Percentiles rank a stretch among this genome's conserved stretches.
Conservation (phyloP, 2,329 filamentous ascomycete species). For the Sporothrix pseudoabietina region DNA sequence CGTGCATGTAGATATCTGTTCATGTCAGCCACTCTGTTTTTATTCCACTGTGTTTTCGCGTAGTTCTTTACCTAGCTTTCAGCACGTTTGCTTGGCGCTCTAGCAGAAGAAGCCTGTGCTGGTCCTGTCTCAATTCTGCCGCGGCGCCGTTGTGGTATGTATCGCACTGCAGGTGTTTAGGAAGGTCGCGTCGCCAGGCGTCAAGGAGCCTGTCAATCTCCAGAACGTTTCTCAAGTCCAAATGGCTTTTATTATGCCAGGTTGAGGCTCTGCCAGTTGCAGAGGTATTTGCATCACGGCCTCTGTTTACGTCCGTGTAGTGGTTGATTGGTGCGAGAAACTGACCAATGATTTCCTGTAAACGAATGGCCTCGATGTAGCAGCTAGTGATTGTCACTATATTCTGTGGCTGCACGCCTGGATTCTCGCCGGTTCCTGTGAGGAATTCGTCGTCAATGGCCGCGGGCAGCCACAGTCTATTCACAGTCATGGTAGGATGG, state of each 20-base stretch:
- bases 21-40: not conserved
- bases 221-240: not conserved
- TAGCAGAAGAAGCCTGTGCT: not conserved
- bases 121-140: not conserved
- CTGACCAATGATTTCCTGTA: not conserved
- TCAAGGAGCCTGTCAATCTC: not conserved
- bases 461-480: not conserved
- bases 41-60: not conserved
- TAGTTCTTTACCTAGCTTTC: not conserved
- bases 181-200: not conserved
- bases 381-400: not conserved
- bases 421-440: not conserved
- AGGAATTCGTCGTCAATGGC: slow-evolving; percentile 15
- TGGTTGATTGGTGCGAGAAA: not conserved
- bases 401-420: not conserved
- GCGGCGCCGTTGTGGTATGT: not conserved
- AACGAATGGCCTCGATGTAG: not conserved
- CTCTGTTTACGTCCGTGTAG: not conserved
- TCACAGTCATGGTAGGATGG: not conserved
- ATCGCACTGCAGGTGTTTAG: not conserved
- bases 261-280: not conserved
- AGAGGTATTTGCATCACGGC: not conserved
- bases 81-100: not conserved
- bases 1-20: slow-evolving; percentile 1
- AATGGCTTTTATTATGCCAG: not conserved